Base-by-base conservation (phyloP, 352 stramenopile genomes). In the Pythium scleroteichum region DNA sequence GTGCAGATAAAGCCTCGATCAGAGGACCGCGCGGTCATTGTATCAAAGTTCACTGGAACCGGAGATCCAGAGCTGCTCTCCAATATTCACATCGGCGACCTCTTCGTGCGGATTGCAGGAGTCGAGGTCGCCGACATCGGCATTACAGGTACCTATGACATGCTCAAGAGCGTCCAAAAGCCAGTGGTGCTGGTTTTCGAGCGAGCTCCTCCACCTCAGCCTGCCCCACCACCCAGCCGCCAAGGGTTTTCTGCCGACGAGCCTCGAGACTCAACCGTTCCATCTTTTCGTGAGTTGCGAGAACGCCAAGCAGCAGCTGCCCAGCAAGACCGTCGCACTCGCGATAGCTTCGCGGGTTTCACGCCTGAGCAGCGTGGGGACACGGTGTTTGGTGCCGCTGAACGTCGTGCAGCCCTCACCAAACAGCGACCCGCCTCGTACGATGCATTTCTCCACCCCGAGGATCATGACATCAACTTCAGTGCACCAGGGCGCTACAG, bases 101-200 rank as follows among this genome's bases (percentile, higher is more conserved):
- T 92, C 45, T 91, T 95, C 53, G 73, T 93, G 26, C 77, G 77
- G 10, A 82, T 95, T 27, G 83, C 75, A 4, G 82, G 85, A 6
- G 72, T 90, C 1, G 82, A 92, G 19, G 82, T 92, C 24, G 79
- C 82, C 22, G 71, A 73, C 5, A 64, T 91, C 13, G 86, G 86
- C 12, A 87, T 95, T 59, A 72, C 71, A 16, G 86, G 81, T 1
- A 82, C 84, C 1, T 92, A 90, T 60, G 84, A 95, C 63, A 56
- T 92, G 50, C 70, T 95, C 23, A 82, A 87, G 61, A 87, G 68
- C 0, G 84, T 93, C 6, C 74, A 87, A 49, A 95, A 95, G 45
- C 86, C 86, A 2, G 86, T 92, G 2, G 69, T 90, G 3, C 70
- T 95, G 2, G 81, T 93, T 0, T 95, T 95, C 62, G 76, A 92